A percentile compares a stretch with the other conserved stretches of the same genome.
Conservation (phyloP, 179 eudicot genomes). For the Heliamphora pulchella region DNA sequence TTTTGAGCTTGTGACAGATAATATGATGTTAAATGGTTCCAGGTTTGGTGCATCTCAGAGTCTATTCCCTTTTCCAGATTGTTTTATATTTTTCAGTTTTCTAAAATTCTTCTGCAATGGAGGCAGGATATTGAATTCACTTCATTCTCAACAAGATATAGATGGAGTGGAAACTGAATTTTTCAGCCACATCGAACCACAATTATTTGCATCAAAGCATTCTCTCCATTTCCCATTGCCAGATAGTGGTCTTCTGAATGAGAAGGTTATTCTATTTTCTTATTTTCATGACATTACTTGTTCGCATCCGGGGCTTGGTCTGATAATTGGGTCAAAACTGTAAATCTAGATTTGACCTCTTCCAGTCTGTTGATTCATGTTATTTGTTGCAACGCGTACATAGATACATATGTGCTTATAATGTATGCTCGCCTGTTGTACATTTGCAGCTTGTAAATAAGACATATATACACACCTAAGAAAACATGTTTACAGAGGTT, state of each 20-base stretch:
- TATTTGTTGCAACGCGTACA: no score
- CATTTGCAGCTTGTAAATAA: background rate
- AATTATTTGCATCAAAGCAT: constrained; percentile 70
- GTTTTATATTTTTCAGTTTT: constrained; percentile 1
- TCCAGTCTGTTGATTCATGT: background rate
- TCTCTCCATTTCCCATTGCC: constrained; percentile 77
- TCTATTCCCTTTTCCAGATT: constrained; percentile 8
- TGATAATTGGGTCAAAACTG: background rate
- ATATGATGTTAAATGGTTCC: constrained; percentile 77
- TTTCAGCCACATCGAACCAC: constrained; percentile 38
- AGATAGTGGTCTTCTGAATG: constrained; percentile 47
- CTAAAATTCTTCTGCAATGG: constrained; percentile 15
- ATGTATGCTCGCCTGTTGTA: background rate
- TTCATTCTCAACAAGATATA: constrained; percentile 34
- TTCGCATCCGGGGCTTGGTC: background rate
- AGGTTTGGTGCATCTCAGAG: constrained; percentile 41
- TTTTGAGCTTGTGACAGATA: constrained; percentile 73
- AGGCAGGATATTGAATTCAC: constrained; percentile 61
- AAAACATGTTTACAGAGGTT: background rate
- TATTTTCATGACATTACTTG: background rate
- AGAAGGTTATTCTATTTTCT: constrained; percentile 41
- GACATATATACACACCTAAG: background rate
- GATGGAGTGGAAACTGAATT: constrained; percentile 38
- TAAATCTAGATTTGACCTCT: background rate
- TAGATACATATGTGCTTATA: background rate